Conservation (phyloP, 768 basidiomycete genomes). For the Auricularia sp. region DNA sequence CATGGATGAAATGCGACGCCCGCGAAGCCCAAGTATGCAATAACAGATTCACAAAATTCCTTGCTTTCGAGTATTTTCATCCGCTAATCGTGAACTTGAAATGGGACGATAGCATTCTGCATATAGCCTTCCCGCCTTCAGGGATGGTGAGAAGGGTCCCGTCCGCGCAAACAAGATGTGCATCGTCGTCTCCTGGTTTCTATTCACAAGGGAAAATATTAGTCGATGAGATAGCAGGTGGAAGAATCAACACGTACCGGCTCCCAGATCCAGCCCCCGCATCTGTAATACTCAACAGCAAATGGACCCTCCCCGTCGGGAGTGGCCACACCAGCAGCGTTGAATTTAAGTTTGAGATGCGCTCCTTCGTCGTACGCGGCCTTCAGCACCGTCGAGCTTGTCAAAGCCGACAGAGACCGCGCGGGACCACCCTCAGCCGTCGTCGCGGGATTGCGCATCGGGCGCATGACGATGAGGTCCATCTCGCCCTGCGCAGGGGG, state of each 20-base stretch:
- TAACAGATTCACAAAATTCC: no score
- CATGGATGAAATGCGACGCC: no score
- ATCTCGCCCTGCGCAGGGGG: slow-evolving; percentile 36
- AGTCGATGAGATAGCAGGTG: slow-evolving; percentile 4
- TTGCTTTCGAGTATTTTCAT: neutral
- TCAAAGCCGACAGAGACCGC: slow-evolving; percentile 42
- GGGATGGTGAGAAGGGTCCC: slow-evolving; percentile 61
- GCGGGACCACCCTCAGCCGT: slow-evolving; percentile 31
- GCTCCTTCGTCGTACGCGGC: slow-evolving; percentile 71
- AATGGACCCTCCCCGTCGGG: slow-evolving; percentile 32
- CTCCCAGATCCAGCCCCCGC: slow-evolving; percentile 77
- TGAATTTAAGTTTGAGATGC: slow-evolving; percentile 57
- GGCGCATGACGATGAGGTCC: slow-evolving; percentile 72
- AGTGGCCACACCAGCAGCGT: slow-evolving; percentile 30
- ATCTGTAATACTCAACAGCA: slow-evolving; percentile 72
- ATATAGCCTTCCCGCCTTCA: slow-evolving; percentile 46
- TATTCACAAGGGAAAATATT: slow-evolving; percentile 33
- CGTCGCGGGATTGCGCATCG: slow-evolving; percentile 47
- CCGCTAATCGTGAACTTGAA: neutral
- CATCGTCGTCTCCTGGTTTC: slow-evolving; percentile 38
- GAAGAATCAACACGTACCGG: slow-evolving; percentile 44
- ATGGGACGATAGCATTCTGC: slow-evolving; percentile 24
- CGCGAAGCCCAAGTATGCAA: no score
- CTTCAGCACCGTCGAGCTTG: slow-evolving; percentile 42
- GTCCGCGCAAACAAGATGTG: slow-evolving; percentile 73